Evolutionary conservation across 2,329 filamentous ascomycete genomes (phyloP).

Genomic region (Alternaria triticina): DNA sequence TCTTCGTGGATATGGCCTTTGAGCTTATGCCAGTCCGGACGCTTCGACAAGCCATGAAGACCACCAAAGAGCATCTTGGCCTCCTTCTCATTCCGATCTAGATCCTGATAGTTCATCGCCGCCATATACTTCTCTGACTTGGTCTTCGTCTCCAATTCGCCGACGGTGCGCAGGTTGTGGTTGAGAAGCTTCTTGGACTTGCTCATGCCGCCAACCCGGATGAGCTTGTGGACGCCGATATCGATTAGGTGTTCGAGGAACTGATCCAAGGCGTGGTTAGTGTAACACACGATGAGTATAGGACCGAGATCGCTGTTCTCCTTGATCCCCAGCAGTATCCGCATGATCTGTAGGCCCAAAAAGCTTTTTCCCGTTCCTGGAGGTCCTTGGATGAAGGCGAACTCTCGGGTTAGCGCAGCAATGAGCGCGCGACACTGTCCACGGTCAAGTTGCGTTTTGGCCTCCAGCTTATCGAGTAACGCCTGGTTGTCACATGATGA

Average conservation of each 20-base stretch:
- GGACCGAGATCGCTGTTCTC: constrained; percentile 49
- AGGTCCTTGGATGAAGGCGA: constrained; percentile 72
- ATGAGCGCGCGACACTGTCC: constrained; percentile 60
- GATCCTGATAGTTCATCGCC: constrained; percentile 13
- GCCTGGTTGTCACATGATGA: constrained; percentile 20
- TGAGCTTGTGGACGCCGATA: constrained; percentile 56
- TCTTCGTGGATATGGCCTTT: constrained; percentile 16
- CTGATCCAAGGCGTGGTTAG: constrained; percentile 63
- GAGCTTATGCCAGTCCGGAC: constrained; percentile 25
- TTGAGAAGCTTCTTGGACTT: constrained; percentile 60
- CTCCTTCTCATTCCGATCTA: constrained; percentile 16
- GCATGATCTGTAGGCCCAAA: constrained; percentile 65
- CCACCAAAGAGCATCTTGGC: constrained; percentile 9
- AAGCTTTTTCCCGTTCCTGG: constrained; percentile 74
- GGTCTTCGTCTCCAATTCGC: constrained; percentile 25
- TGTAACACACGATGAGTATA: constrained; percentile 56
- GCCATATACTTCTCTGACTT: constrained; percentile 21
- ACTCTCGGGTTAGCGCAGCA: constrained; percentile 57
- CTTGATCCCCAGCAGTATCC: constrained; percentile 58
- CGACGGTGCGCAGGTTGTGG: constrained; percentile 56
- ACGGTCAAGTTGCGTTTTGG: constrained; percentile 54
- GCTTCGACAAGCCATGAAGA: constrained; percentile 13
- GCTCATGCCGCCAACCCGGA: constrained; percentile 67
- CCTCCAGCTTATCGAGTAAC: constrained; percentile 20
- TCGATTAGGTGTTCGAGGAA: constrained; percentile 66